Base-by-base conservation (phyloP, 2,329 filamentous ascomycete genomes). In the Elsinoe ampelina region DNA sequence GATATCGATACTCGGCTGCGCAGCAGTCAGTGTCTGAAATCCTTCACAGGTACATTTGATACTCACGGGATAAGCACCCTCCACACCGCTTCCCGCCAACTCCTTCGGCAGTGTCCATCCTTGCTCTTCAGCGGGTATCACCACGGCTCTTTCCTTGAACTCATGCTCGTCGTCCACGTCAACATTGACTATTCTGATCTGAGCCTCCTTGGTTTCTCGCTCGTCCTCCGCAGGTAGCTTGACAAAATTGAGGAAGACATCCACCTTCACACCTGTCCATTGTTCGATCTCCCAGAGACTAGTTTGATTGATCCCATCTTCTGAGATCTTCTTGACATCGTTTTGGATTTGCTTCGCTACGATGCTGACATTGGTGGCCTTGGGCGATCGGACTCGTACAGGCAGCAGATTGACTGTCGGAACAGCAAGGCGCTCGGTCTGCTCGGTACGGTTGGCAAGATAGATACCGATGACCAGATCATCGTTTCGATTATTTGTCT, bases 351-450 rank as follows among this genome's bases (percentile, higher is more conserved):
- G 66, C 3, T 61, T 67, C 0, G 89, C 89, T 0, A 82, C 60
- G 0, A 74, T 70, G 1, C 77, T 20, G 0, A 87, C 59, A 2
- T 65, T 45, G 55, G 2, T 67, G 61, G 0, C 57, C 45, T 3
- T 63, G 17, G 41, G 72, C 61, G 5, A 68, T 26, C 62, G 66
- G 1, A 93, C 78, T 10, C 77, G 76, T 0, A 96, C 70, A 0
- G 90, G 89, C 1, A 95, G 77, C 3, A 96, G 76, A 62, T 87
- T 91, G 17, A 96, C 76, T 0, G 88, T 93, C 0, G 91, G 90
- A 32, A 82, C 84, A 0, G 78, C 63, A 1, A 80, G 72, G 0
- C 73, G 66, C 1, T 80, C 72, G 1, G 82, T 67, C 2, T 77
- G 72, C 2, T 77, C 72, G 7, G 77, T 70, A 54, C 89, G 80